Conservation (phyloP, 2,329 filamentous ascomycete species). For the Blumeria hordei region DNA sequence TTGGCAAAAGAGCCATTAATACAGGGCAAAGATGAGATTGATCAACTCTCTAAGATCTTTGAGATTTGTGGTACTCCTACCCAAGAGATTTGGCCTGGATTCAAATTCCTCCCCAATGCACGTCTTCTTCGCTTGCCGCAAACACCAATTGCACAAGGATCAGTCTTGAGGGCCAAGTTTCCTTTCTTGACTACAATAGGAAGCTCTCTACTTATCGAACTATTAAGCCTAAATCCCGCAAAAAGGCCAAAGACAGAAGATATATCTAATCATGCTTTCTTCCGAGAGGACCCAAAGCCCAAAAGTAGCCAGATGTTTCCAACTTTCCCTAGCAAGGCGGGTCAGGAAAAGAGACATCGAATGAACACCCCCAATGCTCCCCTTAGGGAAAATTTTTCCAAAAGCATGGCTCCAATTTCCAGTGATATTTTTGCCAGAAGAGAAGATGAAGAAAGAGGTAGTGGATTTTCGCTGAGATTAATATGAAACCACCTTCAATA, state of each 20-base stretch:
- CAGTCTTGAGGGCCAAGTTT: constrained; percentile 52
- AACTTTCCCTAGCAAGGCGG: constrained; percentile 87
- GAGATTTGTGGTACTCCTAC: constrained; percentile 70
- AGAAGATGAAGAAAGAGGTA: constrained; percentile 38
- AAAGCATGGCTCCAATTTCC: constrained; percentile 35
- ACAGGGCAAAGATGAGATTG: constrained; percentile 78
- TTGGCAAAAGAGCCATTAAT: constrained; percentile 62
- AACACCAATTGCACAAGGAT: constrained; percentile 17
- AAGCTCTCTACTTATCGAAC: constrained; percentile 36
- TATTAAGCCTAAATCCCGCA: constrained; percentile 55
- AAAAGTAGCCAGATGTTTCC: constrained; percentile 87
- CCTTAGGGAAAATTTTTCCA: constrained; percentile 36
- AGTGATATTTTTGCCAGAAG: constrained; percentile 46
- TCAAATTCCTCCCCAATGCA: constrained; percentile 70
- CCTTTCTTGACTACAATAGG: constrained; percentile 60
- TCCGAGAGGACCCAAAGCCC: constrained; percentile 67
- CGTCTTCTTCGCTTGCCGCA: constrained; percentile 48
- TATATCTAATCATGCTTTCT: constrained; percentile 63
- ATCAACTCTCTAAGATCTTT: constrained; percentile 72
- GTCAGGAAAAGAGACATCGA: constrained; percentile 57
- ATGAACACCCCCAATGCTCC: constrained; percentile 65
- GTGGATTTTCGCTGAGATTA: constrained; percentile 42
- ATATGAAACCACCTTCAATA: constrained; percentile 12
- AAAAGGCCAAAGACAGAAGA: constrained; percentile 45
- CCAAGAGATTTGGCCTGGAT: constrained; percentile 62